Evolutionary conservation across 192 early-diverging fungal species (phyloP).

Genomic region (Martensiomyces pterosporus): DNA sequence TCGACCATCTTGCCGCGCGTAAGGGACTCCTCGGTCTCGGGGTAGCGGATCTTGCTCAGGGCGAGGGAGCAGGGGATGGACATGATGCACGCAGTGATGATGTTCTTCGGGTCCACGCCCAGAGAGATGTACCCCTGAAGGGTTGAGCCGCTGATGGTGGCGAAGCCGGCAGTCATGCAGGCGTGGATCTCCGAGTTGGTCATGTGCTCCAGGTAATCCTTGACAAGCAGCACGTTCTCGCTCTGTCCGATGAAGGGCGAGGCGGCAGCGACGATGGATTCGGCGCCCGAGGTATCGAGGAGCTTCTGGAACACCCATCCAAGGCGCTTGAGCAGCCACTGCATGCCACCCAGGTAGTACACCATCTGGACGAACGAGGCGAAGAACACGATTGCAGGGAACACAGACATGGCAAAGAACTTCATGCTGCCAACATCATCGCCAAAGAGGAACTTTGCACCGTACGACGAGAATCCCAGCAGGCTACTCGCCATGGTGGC

Average conservation of each 20-base stretch:
- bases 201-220: constrained; percentile 77
- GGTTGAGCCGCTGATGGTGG: constrained; percentile 84
- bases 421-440: constrained; percentile 32
- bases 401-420: constrained; percentile 65
- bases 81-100: constrained; percentile 87
- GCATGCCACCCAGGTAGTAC: constrained; percentile 79
- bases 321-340: constrained; percentile 68
- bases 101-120: constrained; percentile 59
- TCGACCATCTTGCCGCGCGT: constrained; percentile 64
- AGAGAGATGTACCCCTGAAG: constrained; percentile 68
- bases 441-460: constrained; percentile 70
- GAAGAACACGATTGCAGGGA: constrained; percentile 88
- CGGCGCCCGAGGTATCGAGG: constrained; percentile 75
- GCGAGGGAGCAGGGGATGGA: constrained; percentile 81
- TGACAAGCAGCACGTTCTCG: constrained; percentile 78
- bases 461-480: constrained; percentile 64
- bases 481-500: constrained; percentile 54
- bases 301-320: constrained; percentile 61
- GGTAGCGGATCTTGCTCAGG: constrained; percentile 81
- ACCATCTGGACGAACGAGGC: constrained; percentile 77
- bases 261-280: constrained; percentile 78
- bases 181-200: constrained; percentile 83
- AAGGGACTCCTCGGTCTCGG: constrained; percentile 77
- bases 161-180: constrained; percentile 85
- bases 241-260: constrained; percentile 82